These are phyloP conservation scores for Pseudocercospora cruenta DNA, from an alignment of 2,329 filamentous ascomycete species.

Conservation along the genomic window DNA sequence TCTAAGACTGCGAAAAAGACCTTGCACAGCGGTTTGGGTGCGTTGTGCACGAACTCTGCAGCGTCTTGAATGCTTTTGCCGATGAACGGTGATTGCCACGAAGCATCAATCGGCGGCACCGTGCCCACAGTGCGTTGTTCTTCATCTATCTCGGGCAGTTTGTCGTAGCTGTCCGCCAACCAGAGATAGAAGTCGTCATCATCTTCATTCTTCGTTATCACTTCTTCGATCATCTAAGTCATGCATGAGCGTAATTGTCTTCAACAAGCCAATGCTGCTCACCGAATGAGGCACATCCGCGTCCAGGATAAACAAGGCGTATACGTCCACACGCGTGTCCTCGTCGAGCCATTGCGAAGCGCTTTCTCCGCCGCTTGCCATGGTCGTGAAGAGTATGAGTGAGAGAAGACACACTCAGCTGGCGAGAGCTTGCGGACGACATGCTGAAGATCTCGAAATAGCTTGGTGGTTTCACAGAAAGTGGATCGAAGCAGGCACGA, in stretches of 20 bases:
- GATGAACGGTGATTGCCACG: slow-evolving; percentile 17
- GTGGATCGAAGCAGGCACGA: not conserved
- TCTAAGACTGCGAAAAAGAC: slow-evolving; percentile 9
- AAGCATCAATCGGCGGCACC: slow-evolving; percentile 5
- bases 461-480: not conserved
- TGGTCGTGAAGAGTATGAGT: not conserved
- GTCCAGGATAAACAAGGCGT: slow-evolving; percentile 13
- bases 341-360: not conserved
- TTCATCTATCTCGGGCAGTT: slow-evolving; percentile 1
- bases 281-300: not conserved
- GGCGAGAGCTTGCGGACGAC: not conserved
- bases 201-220: slow-evolving; percentile 8
- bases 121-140: slow-evolving; percentile 3
- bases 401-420: not conserved
- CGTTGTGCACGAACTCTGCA: slow-evolving; percentile 5
- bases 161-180: slow-evolving; percentile 18
- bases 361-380: not conserved
- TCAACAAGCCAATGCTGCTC: not conserved
- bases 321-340: slow-evolving; percentile 2
- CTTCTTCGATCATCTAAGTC: slow-evolving; percentile 13
- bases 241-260: not conserved
- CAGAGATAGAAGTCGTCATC: slow-evolving; percentile 13
- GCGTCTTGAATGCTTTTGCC: slow-evolving; percentile 8
- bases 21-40: slow-evolving; percentile 11
- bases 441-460: not conserved